Conservation (phyloP, 352 stramenopile genomes). For the Hyaloperonospora arabidopsidis region DNA sequence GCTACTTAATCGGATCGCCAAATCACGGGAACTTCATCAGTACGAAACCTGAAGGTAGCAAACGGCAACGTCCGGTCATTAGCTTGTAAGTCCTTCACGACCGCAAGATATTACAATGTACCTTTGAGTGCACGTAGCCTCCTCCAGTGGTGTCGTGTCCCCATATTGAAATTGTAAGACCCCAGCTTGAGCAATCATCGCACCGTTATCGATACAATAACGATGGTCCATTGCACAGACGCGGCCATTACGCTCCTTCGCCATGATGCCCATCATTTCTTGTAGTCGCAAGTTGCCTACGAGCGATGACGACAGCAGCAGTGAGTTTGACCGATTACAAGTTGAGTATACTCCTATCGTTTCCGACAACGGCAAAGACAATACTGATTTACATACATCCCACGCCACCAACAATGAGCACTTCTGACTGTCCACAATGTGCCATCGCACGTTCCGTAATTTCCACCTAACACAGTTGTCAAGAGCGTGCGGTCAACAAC, state of each 20-base stretch:
- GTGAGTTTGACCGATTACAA: no score
- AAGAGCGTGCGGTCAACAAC: not conserved
- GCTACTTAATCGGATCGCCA: conserved; percentile 84
- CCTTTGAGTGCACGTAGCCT: conserved; percentile 92
- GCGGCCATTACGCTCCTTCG: conserved; percentile 87
- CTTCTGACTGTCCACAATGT: conserved; percentile 92
- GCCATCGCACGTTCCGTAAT: conserved; percentile 99
- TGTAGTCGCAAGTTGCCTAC: conserved; percentile 42
- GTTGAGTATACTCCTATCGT: no score
- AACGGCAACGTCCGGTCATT: not conserved
- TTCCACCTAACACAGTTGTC: conserved; percentile 75
- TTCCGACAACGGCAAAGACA: no score
- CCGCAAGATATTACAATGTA: conserved; percentile 15
- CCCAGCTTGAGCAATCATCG: conserved; percentile 99
- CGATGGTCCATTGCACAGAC: conserved; percentile 98
- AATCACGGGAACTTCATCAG: conserved; percentile 95
- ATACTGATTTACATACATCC: conserved; percentile 84
- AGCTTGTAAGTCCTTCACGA: not conserved
- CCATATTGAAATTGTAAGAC: conserved; percentile 96
- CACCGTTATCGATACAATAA: conserved; percentile 99
- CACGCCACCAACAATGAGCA: conserved; percentile 99
- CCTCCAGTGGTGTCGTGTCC: conserved; percentile 80
- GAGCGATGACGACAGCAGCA: no score
- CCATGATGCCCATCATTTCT: conserved; percentile 99
- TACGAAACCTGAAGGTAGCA: conserved; percentile 84